Base-by-base conservation (phyloP, 306 rosid genomes). In the Argentina anserina region DNA sequence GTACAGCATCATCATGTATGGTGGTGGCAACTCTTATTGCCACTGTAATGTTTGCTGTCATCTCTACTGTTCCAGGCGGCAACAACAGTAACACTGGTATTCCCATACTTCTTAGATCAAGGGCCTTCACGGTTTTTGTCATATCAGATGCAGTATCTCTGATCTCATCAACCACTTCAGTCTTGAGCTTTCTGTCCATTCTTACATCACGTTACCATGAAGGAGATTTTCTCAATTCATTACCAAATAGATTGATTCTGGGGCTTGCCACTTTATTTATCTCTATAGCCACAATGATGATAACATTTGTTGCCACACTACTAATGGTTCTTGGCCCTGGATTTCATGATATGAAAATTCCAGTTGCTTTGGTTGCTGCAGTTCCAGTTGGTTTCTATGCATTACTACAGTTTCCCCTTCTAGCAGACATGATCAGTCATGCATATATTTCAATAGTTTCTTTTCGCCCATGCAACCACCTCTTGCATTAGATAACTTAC, bases 81-180 rank as follows among this genome's bases (percentile, higher is more conserved):
- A 31, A 69, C 73, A 69, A 69, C 41, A 13, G 78, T 69, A 23
- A 9, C 28, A 52, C 28, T n/a, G 59, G 59, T 23, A 52, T 23
- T 52, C 55, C 55, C 25, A 18, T 49, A 7, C 20, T 49, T 7
- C 84, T 67, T 82, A 67, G 15, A 21, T 25, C 47, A 63, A 46
- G 55, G 45, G 56, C 55, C 40, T 68, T 43, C 26, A 26, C 34
- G 6, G 20, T 45, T 46, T 49, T 69, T 20, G 15, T 58, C 74
- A 70, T 82, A 67, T 84, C 87, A 17, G 86, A 82, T 49, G 82
- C 89, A 70, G 29, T 87, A 36, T 84, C 84, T 9, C 78, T 87
- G 55, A 76, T 80, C 77, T 74, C 81, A 26, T 84, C 91, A 14
- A 11, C 84, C 77, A 78, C 81, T 63, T 87, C 91, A 56, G 76